These are phyloP conservation scores for Vinca minor DNA, from an alignment of 257 asterid genomes.

Conservation along the genomic window DNA sequence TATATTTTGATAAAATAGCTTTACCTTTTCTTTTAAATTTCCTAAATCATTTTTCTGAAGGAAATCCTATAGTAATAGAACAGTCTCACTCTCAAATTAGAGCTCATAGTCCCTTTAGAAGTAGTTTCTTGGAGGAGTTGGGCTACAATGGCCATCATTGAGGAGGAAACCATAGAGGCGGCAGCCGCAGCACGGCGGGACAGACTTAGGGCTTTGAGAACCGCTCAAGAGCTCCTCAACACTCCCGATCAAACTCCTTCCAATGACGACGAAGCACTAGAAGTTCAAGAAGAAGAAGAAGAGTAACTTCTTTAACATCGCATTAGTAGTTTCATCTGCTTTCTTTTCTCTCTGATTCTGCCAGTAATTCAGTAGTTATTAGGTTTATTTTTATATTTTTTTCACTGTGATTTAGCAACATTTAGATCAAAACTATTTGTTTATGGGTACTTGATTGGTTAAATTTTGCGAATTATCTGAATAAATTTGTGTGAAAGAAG, in stretches of 20 bases:
- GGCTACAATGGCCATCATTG: slow-evolving; percentile 34
- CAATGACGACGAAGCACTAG: slow-evolving; percentile 18
- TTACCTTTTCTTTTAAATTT: too few relatives aligned
- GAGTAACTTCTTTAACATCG: neutral
- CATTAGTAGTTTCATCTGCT: neutral
- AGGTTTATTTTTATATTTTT: neutral
- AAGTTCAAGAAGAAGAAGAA: slow-evolving; percentile 23
- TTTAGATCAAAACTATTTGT: too few relatives aligned
- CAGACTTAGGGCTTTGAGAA: slow-evolving; percentile 68
- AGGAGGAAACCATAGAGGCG: slow-evolving; percentile 58
- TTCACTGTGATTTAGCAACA: neutral
- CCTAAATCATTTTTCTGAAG: too few relatives aligned
- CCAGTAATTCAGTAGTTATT: neutral
- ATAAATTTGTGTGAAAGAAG: too few relatives aligned
- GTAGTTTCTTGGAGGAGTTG: neutral
- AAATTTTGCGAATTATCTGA: too few relatives aligned
- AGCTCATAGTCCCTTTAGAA: too few relatives aligned
- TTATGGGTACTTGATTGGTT: too few relatives aligned
- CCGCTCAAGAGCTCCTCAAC: slow-evolving; percentile 75
- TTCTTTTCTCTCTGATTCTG: neutral
- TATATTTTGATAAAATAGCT: too few relatives aligned
- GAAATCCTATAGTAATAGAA: too few relatives aligned
- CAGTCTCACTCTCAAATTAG: too few relatives aligned
- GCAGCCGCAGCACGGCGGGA: slow-evolving; percentile 73
- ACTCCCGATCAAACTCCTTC: slow-evolving; percentile 79